A percentile compares a stretch with the other conserved stretches of the same genome.
phyloP scores from a whole-genome alignment of 805 yeast genomes.

The Candida ulmi region DNA sequence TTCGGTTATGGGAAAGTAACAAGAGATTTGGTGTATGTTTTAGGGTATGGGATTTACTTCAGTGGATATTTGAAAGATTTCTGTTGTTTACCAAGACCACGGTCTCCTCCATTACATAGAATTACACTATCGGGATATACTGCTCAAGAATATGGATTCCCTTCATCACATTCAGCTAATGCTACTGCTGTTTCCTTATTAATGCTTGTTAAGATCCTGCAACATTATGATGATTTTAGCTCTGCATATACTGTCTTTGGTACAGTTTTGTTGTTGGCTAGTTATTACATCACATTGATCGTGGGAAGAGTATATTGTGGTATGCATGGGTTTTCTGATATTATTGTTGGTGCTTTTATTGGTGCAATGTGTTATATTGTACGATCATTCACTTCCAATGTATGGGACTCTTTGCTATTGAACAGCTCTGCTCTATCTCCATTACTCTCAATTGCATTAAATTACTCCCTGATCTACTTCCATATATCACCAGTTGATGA shows the following conservation, averaged over 20 bases:
- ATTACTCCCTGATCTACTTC: slow-evolving; percentile 49
- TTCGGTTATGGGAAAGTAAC: slow-evolving; percentile 54
- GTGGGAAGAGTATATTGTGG: slow-evolving; percentile 91
- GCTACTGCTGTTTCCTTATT: slow-evolving; percentile 77
- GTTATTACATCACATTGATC: slow-evolving; percentile 61
- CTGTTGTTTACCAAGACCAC: slow-evolving; percentile 87
- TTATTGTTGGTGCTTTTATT: slow-evolving; percentile 55
- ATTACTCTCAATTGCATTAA: slow-evolving; percentile 30
- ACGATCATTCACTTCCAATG: slow-evolving; percentile 34
- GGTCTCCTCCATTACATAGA: slow-evolving; percentile 86
- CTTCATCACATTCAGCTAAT: slow-evolving; percentile 91
- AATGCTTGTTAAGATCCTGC: slow-evolving; percentile 24
- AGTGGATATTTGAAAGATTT: slow-evolving; percentile 79
- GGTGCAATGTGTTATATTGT: slow-evolving; percentile 52
- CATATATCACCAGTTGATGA: slow-evolving; percentile 87
- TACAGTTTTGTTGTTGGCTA: slow-evolving; percentile 15
- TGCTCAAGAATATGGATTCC: slow-evolving; percentile 90
- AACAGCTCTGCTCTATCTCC: slow-evolving; percentile 26
- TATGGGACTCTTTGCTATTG: slow-evolving; percentile 43
- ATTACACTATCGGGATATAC: slow-evolving; percentile 90
- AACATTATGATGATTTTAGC: slow-evolving; percentile 6
- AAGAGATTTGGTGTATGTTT: slow-evolving; percentile 66
- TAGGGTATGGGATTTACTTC: slow-evolving; percentile 51
- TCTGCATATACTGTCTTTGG: slow-evolving; percentile 7
- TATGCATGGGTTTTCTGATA: slow-evolving; percentile 91